Conservation (phyloP, 2,329 filamentous ascomycete genomes). For the Verticillium tricorpus region DNA sequence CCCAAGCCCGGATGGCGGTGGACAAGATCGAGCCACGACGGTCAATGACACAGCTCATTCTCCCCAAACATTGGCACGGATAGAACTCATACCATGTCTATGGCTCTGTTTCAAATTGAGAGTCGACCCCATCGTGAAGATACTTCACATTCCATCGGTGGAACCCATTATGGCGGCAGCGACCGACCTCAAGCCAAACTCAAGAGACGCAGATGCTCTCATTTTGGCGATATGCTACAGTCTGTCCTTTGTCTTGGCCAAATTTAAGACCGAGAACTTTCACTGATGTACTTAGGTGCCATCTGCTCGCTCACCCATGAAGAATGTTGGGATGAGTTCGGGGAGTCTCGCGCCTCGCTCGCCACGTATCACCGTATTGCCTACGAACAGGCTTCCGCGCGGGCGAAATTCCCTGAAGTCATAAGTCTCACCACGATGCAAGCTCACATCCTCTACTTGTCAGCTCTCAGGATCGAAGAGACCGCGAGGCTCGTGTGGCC, state of each 20-base stretch:
- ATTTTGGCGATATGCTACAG: conserved; percentile 1
- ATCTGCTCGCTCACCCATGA: neutral
- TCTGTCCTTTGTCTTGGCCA: neutral
- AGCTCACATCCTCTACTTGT: neutral
- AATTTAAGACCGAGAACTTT: neutral
- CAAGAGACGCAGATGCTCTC: neutral
- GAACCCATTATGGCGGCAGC: neutral
- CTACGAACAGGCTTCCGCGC: neutral
- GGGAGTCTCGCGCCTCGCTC: neutral
- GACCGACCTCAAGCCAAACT: neutral
- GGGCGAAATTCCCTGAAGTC: neutral
- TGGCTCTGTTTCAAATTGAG: neutral
- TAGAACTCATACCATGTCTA: neutral
- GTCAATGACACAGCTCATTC: neutral
- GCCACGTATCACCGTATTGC: neutral
- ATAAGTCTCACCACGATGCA: neutral
- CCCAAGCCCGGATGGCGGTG: neutral
- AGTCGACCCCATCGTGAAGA: neutral
- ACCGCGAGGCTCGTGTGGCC: neutral
- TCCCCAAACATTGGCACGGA: neutral
- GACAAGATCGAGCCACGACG: neutral
- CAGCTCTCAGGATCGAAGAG: neutral
- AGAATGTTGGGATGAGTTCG: neutral
- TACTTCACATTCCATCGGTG: neutral
- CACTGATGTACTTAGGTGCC: neutral